Conservation (phyloP, 2,329 filamentous ascomycete genomes). For the Periconia sp. region DNA sequence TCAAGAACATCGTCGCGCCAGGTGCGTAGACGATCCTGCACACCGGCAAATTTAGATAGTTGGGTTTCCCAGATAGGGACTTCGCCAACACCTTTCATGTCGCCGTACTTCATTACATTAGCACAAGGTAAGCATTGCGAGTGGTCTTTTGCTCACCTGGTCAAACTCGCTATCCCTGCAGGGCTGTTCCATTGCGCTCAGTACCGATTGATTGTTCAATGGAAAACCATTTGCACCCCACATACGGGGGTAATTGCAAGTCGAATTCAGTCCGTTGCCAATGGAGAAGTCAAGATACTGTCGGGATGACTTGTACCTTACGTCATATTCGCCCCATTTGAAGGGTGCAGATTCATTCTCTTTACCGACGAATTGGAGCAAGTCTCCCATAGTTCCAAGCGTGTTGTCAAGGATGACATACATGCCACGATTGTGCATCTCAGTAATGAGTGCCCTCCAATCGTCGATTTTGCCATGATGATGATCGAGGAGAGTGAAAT, state of each 20-base stretch:
- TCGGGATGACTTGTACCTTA: constrained; percentile 61
- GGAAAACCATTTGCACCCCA: constrained; percentile 65
- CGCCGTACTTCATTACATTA: constrained; percentile 57
- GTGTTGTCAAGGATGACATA: constrained; percentile 72
- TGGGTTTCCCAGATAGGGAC: constrained; percentile 68
- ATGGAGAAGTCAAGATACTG: constrained; percentile 65
- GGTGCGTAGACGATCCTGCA: constrained; percentile 70
- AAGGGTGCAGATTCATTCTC: constrained; percentile 62
- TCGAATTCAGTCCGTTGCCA: constrained; percentile 54
- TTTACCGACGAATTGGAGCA: constrained; percentile 67
- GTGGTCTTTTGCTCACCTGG: constrained; percentile 30
- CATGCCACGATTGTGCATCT: constrained; percentile 68
- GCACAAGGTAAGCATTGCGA: too few relatives aligned
- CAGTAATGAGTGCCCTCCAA: constrained; percentile 64
- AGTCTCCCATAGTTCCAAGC: constrained; percentile 67
- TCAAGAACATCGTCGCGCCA: constrained; percentile 65
- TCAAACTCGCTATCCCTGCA: constrained; percentile 71
- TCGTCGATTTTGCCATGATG: constrained; percentile 66
- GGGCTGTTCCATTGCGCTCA: constrained; percentile 39
- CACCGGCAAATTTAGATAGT: constrained; percentile 69
- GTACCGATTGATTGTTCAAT: constrained; percentile 52
- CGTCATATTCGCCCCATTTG: constrained; percentile 59
- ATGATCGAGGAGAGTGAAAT: constrained; percentile 67
- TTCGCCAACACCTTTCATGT: constrained; percentile 64
- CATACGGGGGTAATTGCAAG: constrained; percentile 66